Conservation (phyloP, 148 eudicot species). For the Agrostemma githago region DNA sequence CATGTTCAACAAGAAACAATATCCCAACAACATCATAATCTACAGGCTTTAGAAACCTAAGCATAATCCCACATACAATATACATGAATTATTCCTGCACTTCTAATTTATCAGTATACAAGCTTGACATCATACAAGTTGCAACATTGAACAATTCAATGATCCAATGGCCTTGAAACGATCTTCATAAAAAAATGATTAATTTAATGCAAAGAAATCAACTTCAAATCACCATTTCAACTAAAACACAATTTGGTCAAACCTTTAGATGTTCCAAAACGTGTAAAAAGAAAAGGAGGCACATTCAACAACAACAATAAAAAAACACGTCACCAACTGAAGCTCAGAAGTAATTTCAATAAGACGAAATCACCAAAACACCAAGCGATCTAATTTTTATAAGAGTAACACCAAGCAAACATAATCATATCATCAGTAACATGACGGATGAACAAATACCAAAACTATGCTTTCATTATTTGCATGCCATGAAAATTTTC, state of each 20-base stretch:
- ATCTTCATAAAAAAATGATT: no score
- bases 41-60: background rate
- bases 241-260: background rate
- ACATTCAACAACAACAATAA: background rate
- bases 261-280: background rate
- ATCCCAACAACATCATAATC: background rate
- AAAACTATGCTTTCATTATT: background rate
- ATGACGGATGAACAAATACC: background rate
- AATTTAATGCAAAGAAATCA: background rate
- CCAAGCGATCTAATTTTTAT: background rate
- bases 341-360: background rate
- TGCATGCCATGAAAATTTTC: background rate
- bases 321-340: background rate
- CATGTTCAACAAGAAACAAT: background rate
- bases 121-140: background rate
- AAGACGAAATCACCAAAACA: background rate
- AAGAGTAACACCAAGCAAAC: no score
- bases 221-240: slow-evolving; percentile 4
- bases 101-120: background rate
- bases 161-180: background rate
- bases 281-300: background rate
- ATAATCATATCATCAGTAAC: no score
- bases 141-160: slow-evolving; percentile 1
- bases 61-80: background rate
- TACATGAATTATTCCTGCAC: background rate